Evolutionary conservation across 805 yeast genomes (phyloP), one percentile per base, ranked within the genome.

Genomic region (Saturnispora hagleri): DNA sequence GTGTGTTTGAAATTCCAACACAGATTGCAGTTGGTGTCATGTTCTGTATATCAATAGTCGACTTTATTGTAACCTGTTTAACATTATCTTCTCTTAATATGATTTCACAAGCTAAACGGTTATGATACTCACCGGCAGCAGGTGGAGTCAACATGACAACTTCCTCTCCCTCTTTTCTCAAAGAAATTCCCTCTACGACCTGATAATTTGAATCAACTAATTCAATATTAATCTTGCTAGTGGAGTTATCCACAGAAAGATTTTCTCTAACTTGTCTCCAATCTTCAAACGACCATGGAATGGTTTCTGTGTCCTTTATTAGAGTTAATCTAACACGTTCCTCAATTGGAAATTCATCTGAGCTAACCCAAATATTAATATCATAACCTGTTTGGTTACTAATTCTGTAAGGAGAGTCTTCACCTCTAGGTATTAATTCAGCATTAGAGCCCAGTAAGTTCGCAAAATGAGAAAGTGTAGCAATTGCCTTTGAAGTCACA

Each of bases 201-300:
- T 75, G 75, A 62, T 83, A 90, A 0, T 69, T 69, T 0, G 86
- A 74, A 40, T 73, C 81, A 2, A 77, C 43, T 24, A 90, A 65
- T 43, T 74, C 72, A n/a, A 90, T 73, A 0, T 86, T 89, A 31
- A 91, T 67, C 3, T 74, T 69, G 45, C 81, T 82, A n/a, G 72
- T 73, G 18, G 76, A 78, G 42, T 75, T 79, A 51, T 84, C 84
- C 4, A 84, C 78, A 55, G 79, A 82, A 51, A 90, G 69, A 51
- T 81, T 80, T 61, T 91, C 96, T 66, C 99, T 82, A 24, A 89
- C 77, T 31, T 75, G 75, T 55, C 87, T 75, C 97, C 98, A 93
- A 62, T 91, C 97, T 60, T 90, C 96, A 70, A 95, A 95, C 41
- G 89, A 82, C 97, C 98, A 93, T 1, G 87, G 84, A 4, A 79